These are phyloP conservation scores for Austroboletus niveus DNA, from an alignment of 1,284 basidiomycete species.

Conservation along the genomic window DNA sequence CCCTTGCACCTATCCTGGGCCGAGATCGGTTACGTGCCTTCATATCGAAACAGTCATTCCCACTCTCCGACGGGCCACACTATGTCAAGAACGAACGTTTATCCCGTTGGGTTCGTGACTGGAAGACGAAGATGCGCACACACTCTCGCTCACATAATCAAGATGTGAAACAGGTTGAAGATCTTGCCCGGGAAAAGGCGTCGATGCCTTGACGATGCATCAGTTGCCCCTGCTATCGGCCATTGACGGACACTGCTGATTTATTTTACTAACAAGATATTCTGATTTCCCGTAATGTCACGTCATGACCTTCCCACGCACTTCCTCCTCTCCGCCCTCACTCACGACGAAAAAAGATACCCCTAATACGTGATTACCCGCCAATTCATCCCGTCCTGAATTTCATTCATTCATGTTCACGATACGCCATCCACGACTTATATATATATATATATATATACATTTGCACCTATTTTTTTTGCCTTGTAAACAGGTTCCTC, in stretches of 20 bases:
- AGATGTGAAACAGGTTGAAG: conserved; percentile 40
- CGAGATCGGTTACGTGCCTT: conserved; percentile 59
- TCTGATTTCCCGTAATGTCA: conserved; percentile 24
- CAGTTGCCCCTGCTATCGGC: conserved; percentile 14
- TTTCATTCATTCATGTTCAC: conserved; percentile 14
- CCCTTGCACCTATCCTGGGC: conserved; percentile 74
- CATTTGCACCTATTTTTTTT: conserved; percentile 23
- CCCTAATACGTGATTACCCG: conserved; percentile 36
- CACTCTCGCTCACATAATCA: conserved; percentile 44
- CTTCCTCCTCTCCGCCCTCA: conserved; percentile 12
- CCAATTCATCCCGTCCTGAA: conserved; percentile 12
- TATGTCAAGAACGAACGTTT: conserved; percentile 37
- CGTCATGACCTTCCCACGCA: conserved; percentile 22
- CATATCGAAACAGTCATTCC: conserved; percentile 42
- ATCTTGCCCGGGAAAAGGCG: conserved; percentile 48
- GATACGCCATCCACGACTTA: conserved; percentile 29
- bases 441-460: conserved; percentile 30
- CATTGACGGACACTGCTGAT: conserved; percentile 11
- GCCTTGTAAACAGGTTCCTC: conserved; percentile 8
- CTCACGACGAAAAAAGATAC: conserved; percentile 27
- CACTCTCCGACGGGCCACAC: conserved; percentile 20
- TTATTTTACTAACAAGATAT: conserved; percentile 23
- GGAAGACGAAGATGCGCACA: conserved; percentile 49
- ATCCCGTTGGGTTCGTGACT: conserved; percentile 58
- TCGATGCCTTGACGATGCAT: conserved; percentile 28